Conservation (phyloP, 257 asterid genomes). For the Lycium ferocissimum region DNA sequence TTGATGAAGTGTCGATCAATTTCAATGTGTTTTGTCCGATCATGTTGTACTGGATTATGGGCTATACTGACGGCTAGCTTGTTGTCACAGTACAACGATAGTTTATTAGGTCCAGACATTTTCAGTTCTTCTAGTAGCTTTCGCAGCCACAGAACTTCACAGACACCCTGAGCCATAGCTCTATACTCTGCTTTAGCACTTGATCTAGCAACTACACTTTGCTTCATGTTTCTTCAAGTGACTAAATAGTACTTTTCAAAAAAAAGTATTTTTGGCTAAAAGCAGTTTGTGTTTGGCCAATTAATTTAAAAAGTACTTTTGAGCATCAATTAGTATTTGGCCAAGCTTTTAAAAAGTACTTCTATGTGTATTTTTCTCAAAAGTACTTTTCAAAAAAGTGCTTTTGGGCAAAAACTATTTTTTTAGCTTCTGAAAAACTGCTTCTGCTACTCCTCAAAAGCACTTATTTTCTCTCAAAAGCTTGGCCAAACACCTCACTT, state of each 20-base stretch:
- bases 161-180: background rate
- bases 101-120: background rate
- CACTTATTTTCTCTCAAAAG: too few species aligned
- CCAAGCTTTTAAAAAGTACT: too few species aligned
- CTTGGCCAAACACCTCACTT: too few species aligned
- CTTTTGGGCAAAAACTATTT: too few species aligned
- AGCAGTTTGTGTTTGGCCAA: too few species aligned
- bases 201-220: background rate
- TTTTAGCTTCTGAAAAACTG: too few species aligned
- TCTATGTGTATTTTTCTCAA: too few species aligned
- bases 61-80: background rate
- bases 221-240: background rate
- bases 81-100: background rate
- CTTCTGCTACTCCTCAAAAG: too few species aligned
- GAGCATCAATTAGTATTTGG: too few species aligned
- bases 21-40: background rate
- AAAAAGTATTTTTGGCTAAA: too few species aligned
- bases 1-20: background rate
- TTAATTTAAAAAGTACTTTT: too few species aligned
- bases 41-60: background rate
- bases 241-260: background rate
- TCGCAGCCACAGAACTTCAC: background rate
- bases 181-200: background rate
- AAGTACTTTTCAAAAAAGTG: too few species aligned
- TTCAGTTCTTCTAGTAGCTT: background rate